Base-by-base conservation (phyloP, 257 asterid species). In the Solanum etuberosum region DNA sequence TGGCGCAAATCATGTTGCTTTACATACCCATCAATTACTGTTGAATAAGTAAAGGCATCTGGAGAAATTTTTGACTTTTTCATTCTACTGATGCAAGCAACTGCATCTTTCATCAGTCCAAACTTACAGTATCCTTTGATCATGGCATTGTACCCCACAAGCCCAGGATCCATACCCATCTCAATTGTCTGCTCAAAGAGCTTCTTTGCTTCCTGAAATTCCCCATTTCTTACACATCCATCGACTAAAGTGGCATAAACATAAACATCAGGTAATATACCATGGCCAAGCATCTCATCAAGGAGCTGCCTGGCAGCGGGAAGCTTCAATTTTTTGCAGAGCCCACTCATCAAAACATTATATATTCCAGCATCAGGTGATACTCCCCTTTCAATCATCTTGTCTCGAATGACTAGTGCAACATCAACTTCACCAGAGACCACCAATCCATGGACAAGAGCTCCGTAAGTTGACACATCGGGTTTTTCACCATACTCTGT, bases 131-230 rank as follows among this genome's bases (percentile, higher is more conserved):
- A 94, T 82, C 99, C 99, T 91, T 97, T 97, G 51, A 97, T 93
- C 97, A 97, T 93, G 86, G 98, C 96, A 89, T 95, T 95, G 87
- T 94, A 95, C 78, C 92, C 97, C 63, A 95, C 99, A 61, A 93
- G 90, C 85, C 95, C 98, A 54, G 93, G 96, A 92, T 93, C 88
- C 81, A 92, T 42, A 86, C 95, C 98, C 20, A 57, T 89, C 72
- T 87, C 88, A 51, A 87, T 83, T 61, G 95, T 89, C 67, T 91
- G 88, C 43, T 93, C 92, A 88, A 97, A 97, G 40, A 93, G 90
- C 83, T 91, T 91, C 89, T 93, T 90, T 35, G 99, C 99, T 61
- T 91, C 98, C 23, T 89, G 91, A 73, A 94, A 87, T 59, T 94
- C 91, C 76, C 95, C 96, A 88, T 86, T 91, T 89, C 98, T 92